phyloP scores from a whole-genome alignment of 495 filamentous ascomycete species.

The Xylaria nigripes region DNA sequence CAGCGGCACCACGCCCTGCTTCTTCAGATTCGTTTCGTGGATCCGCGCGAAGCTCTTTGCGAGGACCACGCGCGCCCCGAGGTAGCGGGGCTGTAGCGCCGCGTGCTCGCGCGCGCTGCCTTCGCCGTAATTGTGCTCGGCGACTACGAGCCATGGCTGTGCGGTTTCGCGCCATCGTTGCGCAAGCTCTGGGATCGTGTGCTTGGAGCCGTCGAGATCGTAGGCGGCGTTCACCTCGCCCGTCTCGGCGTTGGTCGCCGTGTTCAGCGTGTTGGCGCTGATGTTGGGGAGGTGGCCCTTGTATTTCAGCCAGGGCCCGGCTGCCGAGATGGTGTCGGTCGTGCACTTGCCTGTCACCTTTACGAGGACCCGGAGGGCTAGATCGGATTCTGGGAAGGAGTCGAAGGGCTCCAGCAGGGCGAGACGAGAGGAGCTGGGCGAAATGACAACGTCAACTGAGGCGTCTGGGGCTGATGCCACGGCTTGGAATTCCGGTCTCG shows the following conservation, averaged over 20 bases:
- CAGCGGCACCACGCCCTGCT: conserved; percentile 92
- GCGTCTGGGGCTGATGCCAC: conserved; percentile 61
- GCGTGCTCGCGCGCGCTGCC: conserved; percentile 93
- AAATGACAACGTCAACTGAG: conserved; percentile 58
- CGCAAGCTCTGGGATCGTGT: conserved; percentile 77
- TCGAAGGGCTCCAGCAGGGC: conserved; percentile 87
- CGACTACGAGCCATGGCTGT: conserved; percentile 81
- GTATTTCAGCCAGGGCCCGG: conserved; percentile 97
- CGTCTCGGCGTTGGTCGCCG: conserved; percentile 83
- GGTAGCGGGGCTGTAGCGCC: conserved; percentile 88
- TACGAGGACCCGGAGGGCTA: conserved; percentile 74
- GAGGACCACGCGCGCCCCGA: conserved; percentile 81
- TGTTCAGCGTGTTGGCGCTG: conserved; percentile 90
- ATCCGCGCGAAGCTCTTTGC: conserved; percentile 91
- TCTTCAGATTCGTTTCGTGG: conserved; percentile 98
- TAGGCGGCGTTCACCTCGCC: conserved; percentile 87
- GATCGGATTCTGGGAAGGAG: conserved; percentile 68
- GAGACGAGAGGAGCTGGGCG: conserved; percentile 77
- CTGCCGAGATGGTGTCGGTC: conserved; percentile 95
- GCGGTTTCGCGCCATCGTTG: conserved; percentile 66
- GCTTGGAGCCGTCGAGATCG: conserved; percentile 59
- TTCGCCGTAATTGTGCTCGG: conserved; percentile 97
- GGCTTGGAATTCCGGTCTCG: conserved; percentile 68
- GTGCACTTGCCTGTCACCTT: conserved; percentile 97
- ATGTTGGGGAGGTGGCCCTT: conserved; percentile 99